A percentile compares a stretch with the other conserved stretches of the same genome.
Conservation (phyloP, 2,329 filamentous ascomycete species). For the Setomelanomma holmii region DNA sequence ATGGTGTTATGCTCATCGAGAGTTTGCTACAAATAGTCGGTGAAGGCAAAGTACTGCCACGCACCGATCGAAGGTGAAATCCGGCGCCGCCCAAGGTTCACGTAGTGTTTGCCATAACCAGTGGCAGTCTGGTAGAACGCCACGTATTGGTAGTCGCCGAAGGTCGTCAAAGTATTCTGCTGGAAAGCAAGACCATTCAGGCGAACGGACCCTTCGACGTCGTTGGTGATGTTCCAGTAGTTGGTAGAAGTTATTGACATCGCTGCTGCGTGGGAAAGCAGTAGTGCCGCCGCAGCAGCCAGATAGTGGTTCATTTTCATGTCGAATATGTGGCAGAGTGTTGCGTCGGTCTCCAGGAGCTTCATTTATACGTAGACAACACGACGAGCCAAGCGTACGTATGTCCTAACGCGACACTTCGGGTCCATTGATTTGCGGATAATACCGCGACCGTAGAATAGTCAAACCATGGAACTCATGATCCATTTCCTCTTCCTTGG, state of each 20-base stretch:
- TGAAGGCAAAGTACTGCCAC: slow-evolving; percentile 58
- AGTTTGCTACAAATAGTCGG: slow-evolving; percentile 59
- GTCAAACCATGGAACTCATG: neutral
- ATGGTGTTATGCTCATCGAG: slow-evolving; percentile 63
- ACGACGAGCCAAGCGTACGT: no score
- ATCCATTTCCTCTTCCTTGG: no score
- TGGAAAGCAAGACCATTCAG: slow-evolving; percentile 60
- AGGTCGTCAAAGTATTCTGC: slow-evolving; percentile 57
- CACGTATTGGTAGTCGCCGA: slow-evolving; percentile 59
- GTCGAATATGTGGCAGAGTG: neutral
- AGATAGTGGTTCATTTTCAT: slow-evolving; percentile 27
- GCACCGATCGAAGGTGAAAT: slow-evolving; percentile 45
- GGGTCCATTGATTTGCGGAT: slow-evolving; percentile 2
- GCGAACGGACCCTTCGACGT: slow-evolving; percentile 43
- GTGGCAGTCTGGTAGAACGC: slow-evolving; percentile 52
- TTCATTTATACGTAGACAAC: no score
- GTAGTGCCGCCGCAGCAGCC: slow-evolving; percentile 11
- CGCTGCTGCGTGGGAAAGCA: slow-evolving; percentile 22
- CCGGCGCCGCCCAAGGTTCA: slow-evolving; percentile 56
- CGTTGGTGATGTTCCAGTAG: slow-evolving; percentile 40
- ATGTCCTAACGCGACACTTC: slow-evolving; percentile 3
- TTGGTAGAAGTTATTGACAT: slow-evolving; percentile 36
- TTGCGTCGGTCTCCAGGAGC: no score
- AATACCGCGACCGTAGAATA: neutral
- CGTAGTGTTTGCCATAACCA: slow-evolving; percentile 45